Base-by-base conservation (phyloP, 768 basidiomycete genomes). In the Mycena crocata region DNA sequence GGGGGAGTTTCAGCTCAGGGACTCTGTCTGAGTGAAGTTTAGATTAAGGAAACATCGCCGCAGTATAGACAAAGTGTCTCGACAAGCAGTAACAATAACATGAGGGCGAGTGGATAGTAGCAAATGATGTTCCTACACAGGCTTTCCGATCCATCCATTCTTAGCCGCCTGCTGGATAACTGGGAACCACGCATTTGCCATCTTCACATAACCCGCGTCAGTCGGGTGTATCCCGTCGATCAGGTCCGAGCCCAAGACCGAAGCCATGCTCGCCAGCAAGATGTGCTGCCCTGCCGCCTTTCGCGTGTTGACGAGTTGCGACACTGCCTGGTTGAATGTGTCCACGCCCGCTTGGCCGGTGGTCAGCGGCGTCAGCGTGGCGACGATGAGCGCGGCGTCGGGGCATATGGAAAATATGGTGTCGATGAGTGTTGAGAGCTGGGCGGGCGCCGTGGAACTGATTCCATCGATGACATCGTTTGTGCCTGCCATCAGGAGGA, bases 401-500 rank as follows among this genome's bases (percentile, higher is more conserved):
- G 66, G 61, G 46, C 54, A 62, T 13, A 57, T 44, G 26, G 56
- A 9, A 45, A 70, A 67, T 8, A 63, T 62, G 19, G 46, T 34
- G 45, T 67, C 61, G 44, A 70, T 46, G 23, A 58, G 61, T 23
- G 60, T 44, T 3, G 66, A 48, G 32, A 63, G 48, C 28, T 21
- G 45, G 3, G 55, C 50, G 30, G 65, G 45, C 12, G 48, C 66
- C 17, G 19, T 23, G 9, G 48, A 44, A 24, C 17, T 54, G 48
- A 51, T 59, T 17, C 24, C 32, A 42, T 62, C 45, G 44, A 57
- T 28, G 5, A 70, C 30, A 23, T 70, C 66, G 50, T 67, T 67
- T 2, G 69, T 70, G 8, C 69, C 69, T 8, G 69, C 69, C 56
- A 67, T 67, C n/a, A 70, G 57, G 40, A 70, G 69, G 21, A 70